Evolutionary conservation across 371 early-diverging fungal species (phyloP), one percentile per base, ranked within the genome.

Genomic region (Rhizopus delemar): DNA sequence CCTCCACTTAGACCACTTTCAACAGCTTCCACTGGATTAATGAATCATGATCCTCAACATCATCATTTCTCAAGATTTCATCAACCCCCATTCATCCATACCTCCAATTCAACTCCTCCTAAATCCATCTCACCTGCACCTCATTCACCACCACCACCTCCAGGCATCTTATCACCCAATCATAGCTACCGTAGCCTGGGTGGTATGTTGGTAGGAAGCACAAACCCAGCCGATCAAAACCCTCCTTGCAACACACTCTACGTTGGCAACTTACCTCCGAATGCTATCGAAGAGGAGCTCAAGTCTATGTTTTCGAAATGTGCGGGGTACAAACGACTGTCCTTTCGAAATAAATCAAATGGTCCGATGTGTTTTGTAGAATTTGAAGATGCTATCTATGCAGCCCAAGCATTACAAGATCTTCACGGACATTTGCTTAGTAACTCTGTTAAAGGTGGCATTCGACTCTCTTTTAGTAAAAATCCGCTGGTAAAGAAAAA

Each of bases 231-330:
- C 32, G 94, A 93, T 77, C 91, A 92, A 68, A 94, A 96, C 65
- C 93, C 94, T 91, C 75, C 93, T 89, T 93, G 94, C 77, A 94
- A 96, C 70, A 93, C 94, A 2, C 78, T 93, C 16, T 93, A 94
- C 67, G 94, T 95, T 31, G 95, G 94, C 34, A 94, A 94, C 68
- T 74, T 95, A 28, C 92, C 94, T 5, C 75, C 81, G 46, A 86
- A 88, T 59, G 84, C 93, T 8, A 77, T 75, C 28, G 94, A 93
- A 69, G 91, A 90, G 3, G 95, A 94, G 69, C 79, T 95, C 51
- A 81, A 86, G 29, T 67, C 73, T 35, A 59, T 94, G 58, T 95
- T 95, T 72, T 77, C 80, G 16, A 71, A 71, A 12, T 87, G 89
- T 60, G 70, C 80, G 29, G 96, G 96, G 5, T 95, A 87, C 82